Percentiles rank a stretch among this genome's conserved stretches.
These are phyloP conservation scores for Vanrija humicola DNA, from an alignment of 1,284 basidiomycete species.

Conservation along the genomic window DNA sequence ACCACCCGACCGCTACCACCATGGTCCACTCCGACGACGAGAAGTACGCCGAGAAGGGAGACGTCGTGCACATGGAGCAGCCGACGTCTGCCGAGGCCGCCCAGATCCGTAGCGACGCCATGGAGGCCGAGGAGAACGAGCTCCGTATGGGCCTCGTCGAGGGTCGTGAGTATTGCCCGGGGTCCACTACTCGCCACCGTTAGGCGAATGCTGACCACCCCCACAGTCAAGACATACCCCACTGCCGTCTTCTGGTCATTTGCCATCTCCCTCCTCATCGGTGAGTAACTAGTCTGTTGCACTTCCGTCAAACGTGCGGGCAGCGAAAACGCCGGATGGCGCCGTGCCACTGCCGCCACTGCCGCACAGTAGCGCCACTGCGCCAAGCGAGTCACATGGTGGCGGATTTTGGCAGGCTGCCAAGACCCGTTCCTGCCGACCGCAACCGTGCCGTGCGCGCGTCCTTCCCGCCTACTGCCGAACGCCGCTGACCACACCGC, in stretches of 20 bases:
- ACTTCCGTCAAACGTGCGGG: too few relatives aligned
- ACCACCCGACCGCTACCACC: too few relatives aligned
- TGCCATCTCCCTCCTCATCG: conserved; percentile 25
- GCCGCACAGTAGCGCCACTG: not conserved
- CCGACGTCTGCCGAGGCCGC: too few relatives aligned
- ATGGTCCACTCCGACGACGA: too few relatives aligned
- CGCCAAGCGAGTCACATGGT: not conserved
- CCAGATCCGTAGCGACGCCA: not conserved
- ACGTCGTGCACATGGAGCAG: too few relatives aligned
- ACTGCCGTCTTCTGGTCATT: conserved; percentile 35
- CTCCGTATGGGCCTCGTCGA: not conserved
- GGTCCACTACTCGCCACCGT: too few relatives aligned
- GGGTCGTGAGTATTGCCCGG: not conserved
- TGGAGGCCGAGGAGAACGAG: conserved; percentile 1
- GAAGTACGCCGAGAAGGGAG: too few relatives aligned
- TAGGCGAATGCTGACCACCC: conserved; percentile 9
- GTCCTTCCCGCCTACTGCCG: not conserved
- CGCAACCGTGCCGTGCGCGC: too few relatives aligned
- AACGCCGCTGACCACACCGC: not conserved
- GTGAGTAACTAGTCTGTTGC: conserved; percentile 8
- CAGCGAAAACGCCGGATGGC: too few relatives aligned
- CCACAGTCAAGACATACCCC: conserved; percentile 22
- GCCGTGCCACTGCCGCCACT: too few relatives aligned
- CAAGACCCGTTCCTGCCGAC: not conserved
- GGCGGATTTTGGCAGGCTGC: too few relatives aligned